Conservation (phyloP, 176 grass and related monocot genomes). For the Urochloa ruziziensis region DNA sequence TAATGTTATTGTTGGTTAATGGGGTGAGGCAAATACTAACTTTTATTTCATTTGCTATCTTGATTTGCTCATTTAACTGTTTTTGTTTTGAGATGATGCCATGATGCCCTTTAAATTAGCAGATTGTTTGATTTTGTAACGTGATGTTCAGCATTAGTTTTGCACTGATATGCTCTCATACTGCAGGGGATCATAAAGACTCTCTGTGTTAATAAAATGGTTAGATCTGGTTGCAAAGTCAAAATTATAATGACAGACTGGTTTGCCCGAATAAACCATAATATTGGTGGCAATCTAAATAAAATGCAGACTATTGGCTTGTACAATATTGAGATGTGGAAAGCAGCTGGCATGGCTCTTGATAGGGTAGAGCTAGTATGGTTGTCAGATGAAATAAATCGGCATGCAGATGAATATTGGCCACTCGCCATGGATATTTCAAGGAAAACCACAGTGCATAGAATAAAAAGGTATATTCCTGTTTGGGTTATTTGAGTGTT, state of each 20-base stretch:
- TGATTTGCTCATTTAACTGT: background rate
- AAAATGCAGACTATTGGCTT: background rate
- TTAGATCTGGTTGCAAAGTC: constrained; percentile 23
- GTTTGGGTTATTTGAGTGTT: background rate
- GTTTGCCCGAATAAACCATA: background rate
- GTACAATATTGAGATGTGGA: constrained; percentile 74
- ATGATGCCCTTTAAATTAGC: background rate
- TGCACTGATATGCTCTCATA: background rate
- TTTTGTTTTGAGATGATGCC: background rate
- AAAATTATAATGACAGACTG: constrained; percentile 32
- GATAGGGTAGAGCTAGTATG: constrained; percentile 55
- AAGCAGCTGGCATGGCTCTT: constrained; percentile 57
- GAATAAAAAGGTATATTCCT: constrained; percentile 44
- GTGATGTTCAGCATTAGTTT: background rate
- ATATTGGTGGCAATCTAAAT: constrained; percentile 7
- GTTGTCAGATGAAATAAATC: constrained; percentile 69
- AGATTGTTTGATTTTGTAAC: background rate
- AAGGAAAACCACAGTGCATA: constrained; percentile 41
- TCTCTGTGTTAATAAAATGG: background rate
- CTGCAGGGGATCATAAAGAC: constrained; percentile 27
- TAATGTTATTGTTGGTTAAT: background rate
- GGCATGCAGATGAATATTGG: constrained; percentile 53
- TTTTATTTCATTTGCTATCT: background rate
- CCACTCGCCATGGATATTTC: constrained; percentile 62
- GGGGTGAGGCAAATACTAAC: background rate